phyloP scores from a whole-genome alignment of 208 protist genomes.

The Trypanosoma lewisi region DNA sequence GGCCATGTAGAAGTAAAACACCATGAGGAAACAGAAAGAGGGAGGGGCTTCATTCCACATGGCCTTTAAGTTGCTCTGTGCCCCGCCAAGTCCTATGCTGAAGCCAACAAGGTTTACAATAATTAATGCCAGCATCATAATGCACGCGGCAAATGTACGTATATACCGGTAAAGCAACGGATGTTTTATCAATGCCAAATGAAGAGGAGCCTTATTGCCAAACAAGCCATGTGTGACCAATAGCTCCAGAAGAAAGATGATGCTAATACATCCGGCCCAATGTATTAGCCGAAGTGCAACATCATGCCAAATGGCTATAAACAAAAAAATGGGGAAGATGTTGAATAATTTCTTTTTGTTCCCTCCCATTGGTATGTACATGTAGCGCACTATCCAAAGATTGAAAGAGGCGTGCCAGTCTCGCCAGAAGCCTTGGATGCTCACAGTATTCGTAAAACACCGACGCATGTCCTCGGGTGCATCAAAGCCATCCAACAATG shows the following conservation, averaged over 20 bases:
- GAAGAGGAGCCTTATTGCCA: slow-evolving; percentile 23
- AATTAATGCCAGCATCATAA: slow-evolving; percentile 52
- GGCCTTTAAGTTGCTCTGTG: slow-evolving; percentile 13
- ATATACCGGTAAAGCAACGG: slow-evolving; percentile 41
- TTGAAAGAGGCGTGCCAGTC: slow-evolving; percentile 93
- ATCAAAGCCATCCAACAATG: slow-evolving; percentile 71
- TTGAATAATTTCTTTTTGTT: slow-evolving; percentile 39
- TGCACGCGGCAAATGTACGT: slow-evolving; percentile 31
- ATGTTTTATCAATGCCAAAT: slow-evolving; percentile 22
- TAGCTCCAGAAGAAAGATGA: slow-evolving; percentile 69
- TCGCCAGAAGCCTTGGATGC: slow-evolving; percentile 89
- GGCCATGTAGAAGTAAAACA: slow-evolving; percentile 44
- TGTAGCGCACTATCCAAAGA: slow-evolving; percentile 90
- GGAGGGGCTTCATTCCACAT: slow-evolving; percentile 25
- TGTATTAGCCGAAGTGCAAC: slow-evolving; percentile 63
- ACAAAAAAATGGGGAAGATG: slow-evolving; percentile 91
- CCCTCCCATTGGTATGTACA: slow-evolving; percentile 83
- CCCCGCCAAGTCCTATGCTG: slow-evolving; percentile 32
- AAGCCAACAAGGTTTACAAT: slow-evolving; percentile 78
- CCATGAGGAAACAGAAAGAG: slow-evolving; percentile 15
- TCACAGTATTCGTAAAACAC: slow-evolving; percentile 67
- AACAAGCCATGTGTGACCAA: slow-evolving; percentile 47
- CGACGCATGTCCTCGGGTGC: slow-evolving; percentile 82
- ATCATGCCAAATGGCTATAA: slow-evolving; percentile 93
- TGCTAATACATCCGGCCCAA: slow-evolving; percentile 72